A percentile compares a stretch with the other conserved stretches of the same genome.
Evolutionary conservation across 352 stramenopile species (phyloP).

Genomic region (Aphanomyces astaci): DNA sequence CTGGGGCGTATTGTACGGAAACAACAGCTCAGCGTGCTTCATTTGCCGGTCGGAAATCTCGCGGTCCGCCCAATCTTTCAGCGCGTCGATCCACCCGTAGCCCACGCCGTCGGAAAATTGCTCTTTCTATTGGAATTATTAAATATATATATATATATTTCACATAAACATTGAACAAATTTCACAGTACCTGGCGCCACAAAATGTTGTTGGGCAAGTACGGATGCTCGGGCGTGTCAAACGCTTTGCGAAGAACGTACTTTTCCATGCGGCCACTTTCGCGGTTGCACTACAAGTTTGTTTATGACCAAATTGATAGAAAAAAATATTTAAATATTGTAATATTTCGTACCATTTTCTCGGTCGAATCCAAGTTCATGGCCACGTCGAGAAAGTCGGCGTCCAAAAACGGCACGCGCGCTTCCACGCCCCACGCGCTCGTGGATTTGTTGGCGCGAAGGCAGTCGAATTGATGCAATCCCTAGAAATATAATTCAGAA

Average conservation of each 20-base stretch:
- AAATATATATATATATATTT: no score
- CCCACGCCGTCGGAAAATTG: constrained; percentile 99
- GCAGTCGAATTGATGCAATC: constrained; percentile 98
- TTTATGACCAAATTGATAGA: not conserved
- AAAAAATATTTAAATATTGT: no score
- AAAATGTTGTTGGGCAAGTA: constrained; percentile 97
- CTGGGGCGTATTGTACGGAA: constrained; percentile 97
- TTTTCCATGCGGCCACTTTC: constrained; percentile 96
- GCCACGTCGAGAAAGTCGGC: constrained; percentile 96
- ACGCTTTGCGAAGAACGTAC: constrained; percentile 98
- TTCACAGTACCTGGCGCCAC: constrained; percentile 90
- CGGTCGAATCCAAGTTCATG: constrained; percentile 96
- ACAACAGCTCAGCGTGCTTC: constrained; percentile 89
- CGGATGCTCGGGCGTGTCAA: constrained; percentile 94
- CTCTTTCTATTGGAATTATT: constrained; percentile 94
- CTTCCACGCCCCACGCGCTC: constrained; percentile 96
- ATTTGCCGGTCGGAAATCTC: constrained; percentile 95
- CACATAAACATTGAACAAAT: no score
- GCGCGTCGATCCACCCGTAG: constrained; percentile 98
- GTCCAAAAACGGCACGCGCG: constrained; percentile 97
- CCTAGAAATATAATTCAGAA: no score
- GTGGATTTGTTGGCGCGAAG: constrained; percentile 98
- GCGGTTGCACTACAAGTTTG: constrained; percentile 27
- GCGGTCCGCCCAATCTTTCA: constrained; percentile 92
- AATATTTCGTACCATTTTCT: constrained; percentile 98